Conservation (phyloP, 2,329 filamentous ascomycete genomes). For the Phialemoniopsis sp. region DNA sequence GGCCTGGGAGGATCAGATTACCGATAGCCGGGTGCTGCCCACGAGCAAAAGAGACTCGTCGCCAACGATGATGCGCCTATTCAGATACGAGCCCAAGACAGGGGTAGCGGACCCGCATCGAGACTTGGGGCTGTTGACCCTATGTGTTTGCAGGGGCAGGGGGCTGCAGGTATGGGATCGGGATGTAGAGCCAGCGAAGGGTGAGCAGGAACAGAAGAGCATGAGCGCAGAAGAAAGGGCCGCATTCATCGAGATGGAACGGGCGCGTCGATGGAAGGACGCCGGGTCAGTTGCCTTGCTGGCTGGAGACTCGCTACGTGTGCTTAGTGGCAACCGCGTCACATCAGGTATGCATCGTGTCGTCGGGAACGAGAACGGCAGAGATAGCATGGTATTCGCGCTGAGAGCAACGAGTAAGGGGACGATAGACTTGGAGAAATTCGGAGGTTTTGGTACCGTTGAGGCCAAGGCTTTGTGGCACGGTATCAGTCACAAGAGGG, state of each 20-base stretch:
- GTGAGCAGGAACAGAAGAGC: too few species aligned
- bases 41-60: slow-evolving; percentile 1
- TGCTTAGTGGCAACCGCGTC: slow-evolving; percentile 8
- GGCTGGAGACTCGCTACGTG: slow-evolving; percentile 11
- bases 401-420: slow-evolving; percentile 10
- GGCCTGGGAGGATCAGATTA: slow-evolving; percentile 9
- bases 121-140: slow-evolving; percentile 14
- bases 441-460: slow-evolving; percentile 9
- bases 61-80: slow-evolving; percentile 14
- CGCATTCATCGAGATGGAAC: too few species aligned
- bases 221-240: too few species aligned
- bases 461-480: slow-evolving; percentile 8
- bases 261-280: slow-evolving; percentile 6
- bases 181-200: background rate
- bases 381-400: slow-evolving; percentile 16
- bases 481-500: slow-evolving; percentile 8
- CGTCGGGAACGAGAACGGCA: slow-evolving; percentile 5
- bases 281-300: slow-evolving; percentile 12
- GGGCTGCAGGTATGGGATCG: slow-evolving; percentile 12
- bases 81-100: slow-evolving; percentile 13
- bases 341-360: slow-evolving; percentile 14
- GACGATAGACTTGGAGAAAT: slow-evolving; percentile 7
- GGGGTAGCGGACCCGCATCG: slow-evolving; percentile 14
- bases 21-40: slow-evolving; percentile 6
- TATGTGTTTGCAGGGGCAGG: slow-evolving; percentile 12